Percentiles rank a stretch among this genome's conserved stretches.
Evolutionary conservation across 768 basidiomycete genomes (phyloP).

Genomic region (Tylopilus vinaceipallidus): DNA sequence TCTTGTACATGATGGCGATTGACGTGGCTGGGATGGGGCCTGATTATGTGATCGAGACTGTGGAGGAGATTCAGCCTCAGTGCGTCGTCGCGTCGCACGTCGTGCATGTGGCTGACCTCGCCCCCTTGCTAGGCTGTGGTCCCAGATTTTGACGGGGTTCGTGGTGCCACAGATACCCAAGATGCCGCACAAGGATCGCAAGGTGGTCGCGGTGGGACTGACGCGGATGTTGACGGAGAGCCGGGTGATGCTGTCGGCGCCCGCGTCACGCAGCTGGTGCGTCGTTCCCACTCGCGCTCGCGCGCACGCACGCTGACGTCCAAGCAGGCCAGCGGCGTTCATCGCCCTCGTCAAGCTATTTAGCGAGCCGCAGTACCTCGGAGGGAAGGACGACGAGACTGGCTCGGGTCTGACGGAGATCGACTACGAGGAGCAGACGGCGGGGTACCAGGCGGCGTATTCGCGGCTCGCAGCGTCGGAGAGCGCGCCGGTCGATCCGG

Average conservation of each 20-base stretch:
- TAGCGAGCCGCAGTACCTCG: conserved; percentile 70
- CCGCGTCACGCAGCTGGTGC: conserved; percentile 65
- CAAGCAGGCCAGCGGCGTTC: conserved; percentile 73
- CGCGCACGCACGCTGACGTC: too few relatives aligned
- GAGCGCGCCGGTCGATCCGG: conserved; percentile 53
- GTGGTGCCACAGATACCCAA: conserved; percentile 79
- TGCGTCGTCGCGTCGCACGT: conserved; percentile 27
- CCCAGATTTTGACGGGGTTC: conserved; percentile 72
- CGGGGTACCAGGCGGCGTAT: conserved; percentile 93
- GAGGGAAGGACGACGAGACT: conserved; percentile 18
- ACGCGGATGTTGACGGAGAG: conserved; percentile 78
- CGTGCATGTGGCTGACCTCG: neutral
- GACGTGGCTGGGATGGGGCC: conserved; percentile 72
- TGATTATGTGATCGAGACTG: conserved; percentile 70
- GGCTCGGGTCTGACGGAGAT: conserved; percentile 57
- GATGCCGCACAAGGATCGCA: conserved; percentile 79
- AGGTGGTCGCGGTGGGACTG: conserved; percentile 78
- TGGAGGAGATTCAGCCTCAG: conserved; percentile 87
- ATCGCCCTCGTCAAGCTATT: conserved; percentile 74
- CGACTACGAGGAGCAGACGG: conserved; percentile 87
- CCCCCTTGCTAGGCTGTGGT: conserved; percentile 59
- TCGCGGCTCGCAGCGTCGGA: conserved; percentile 87
- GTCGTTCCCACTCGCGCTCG: conserved; percentile 19
- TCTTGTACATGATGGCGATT: conserved; percentile 74
- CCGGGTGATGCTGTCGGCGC: conserved; percentile 61